Conservation (phyloP, 2,329 filamentous ascomycete genomes). For the Diplodia seriata region DNA sequence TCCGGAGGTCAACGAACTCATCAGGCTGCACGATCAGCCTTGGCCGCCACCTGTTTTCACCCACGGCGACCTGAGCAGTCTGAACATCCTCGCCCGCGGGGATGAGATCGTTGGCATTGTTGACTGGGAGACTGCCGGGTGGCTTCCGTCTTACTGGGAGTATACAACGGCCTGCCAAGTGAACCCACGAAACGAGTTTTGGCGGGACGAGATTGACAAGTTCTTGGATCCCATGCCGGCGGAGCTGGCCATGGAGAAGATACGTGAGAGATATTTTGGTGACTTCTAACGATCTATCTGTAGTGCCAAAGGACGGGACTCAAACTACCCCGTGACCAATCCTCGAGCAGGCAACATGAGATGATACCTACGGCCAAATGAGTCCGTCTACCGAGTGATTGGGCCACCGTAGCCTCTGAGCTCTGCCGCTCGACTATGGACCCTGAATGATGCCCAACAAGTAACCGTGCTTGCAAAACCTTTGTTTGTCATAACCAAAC, state of each 20-base stretch:
- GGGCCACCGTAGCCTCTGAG: no score
- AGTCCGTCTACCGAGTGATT: no score
- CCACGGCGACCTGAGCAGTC: constrained; percentile 58
- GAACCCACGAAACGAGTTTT: constrained; percentile 39
- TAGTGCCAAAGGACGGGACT: no score
- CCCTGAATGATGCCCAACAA: no score
- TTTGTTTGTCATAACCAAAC: no score
- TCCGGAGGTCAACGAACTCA: constrained; percentile 45
- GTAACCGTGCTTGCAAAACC: no score
- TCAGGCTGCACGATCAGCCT: constrained; percentile 45
- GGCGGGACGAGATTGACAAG: constrained; percentile 43
- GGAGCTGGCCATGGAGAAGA: constrained; percentile 52
- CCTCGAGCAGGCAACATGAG: no score
- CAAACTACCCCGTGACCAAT: no score
- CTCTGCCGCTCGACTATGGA: no score
- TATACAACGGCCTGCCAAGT: constrained; percentile 45
- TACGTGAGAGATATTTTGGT: constrained; percentile 36
- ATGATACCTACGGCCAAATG: no score
- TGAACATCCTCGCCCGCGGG: constrained; percentile 53
- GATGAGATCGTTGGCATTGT: constrained; percentile 55
- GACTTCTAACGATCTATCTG: background rate
- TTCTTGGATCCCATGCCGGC: constrained; percentile 49
- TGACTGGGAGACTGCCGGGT: constrained; percentile 57
- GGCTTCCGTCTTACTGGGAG: constrained; percentile 59
- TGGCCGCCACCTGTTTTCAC: constrained; percentile 55